Conservation (phyloP, 2,329 filamentous ascomycete species). For the Xylaria sp. region DNA sequence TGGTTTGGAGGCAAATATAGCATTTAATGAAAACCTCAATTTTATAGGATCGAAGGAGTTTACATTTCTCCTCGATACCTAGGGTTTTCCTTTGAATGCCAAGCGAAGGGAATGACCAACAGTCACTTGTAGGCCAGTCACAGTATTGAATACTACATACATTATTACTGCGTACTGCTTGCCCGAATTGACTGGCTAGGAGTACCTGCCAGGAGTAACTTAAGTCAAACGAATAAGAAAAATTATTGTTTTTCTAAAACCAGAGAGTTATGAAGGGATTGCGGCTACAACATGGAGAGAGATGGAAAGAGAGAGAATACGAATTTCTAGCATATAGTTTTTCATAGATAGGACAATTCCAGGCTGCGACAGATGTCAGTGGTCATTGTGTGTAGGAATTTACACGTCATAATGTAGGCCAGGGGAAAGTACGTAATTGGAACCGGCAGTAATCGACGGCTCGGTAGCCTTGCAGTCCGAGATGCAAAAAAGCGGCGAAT, state of each 20-base stretch:
- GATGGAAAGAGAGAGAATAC: background rate
- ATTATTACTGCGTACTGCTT: too few relatives aligned
- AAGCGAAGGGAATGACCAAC: background rate
- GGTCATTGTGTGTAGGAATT: background rate
- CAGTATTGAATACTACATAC: too few relatives aligned
- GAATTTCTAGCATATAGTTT: too few relatives aligned
- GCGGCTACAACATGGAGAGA: too few relatives aligned
- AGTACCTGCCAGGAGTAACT: background rate
- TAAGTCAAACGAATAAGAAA: background rate
- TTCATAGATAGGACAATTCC: background rate
- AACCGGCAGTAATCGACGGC: background rate
- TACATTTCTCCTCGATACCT: too few relatives aligned
- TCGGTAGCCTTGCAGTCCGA: constrained; percentile 21
- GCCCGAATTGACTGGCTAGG: too few relatives aligned
- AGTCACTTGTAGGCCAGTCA: background rate
- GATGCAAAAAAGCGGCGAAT: constrained; percentile 19
- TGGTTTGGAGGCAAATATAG: background rate
- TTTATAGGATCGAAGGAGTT: background rate
- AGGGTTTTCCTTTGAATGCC: too few relatives aligned
- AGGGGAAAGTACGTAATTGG: background rate
- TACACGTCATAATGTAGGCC: background rate
- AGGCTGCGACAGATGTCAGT: background rate
- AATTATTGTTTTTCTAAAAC: background rate
- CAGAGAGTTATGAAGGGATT: background rate
- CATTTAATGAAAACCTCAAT: background rate